Base-by-base conservation (phyloP, 192 early-diverging fungal species). In the Dimargaris xerosporica region DNA sequence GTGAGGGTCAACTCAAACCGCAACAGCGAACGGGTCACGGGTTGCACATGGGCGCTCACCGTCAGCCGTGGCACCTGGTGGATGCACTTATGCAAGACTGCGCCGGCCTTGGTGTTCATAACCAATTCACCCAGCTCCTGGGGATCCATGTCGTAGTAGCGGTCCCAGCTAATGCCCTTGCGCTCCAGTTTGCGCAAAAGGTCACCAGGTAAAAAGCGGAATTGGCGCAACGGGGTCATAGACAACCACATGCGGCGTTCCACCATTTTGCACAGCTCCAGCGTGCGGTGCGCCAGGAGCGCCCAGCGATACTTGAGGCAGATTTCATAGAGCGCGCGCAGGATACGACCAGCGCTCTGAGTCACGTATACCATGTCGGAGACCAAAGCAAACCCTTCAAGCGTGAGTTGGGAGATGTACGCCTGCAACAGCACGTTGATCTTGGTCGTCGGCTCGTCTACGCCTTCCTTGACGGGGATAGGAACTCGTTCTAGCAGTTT, bases 291-390 rank as follows among this genome's bases (percentile, higher is more conserved):
- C 15, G 94, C 84, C 19, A 96, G 73, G 62, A 91, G 91, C 10
- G 93, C 84, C 96, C 96, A 99, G 21, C 93, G 91, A 19, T 89
- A 86, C 55, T 86, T 86, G 50, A 95, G 69, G 65, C 91, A 91
- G 54, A 99, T 91, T 77, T 98, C 96, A 76, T 94, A 99, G 61
- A 99, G 83, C 11, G 96, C 96, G 30, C 96, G 84, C 34, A 97
- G 73, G 55, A 99, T 92, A 63, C 96, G 83, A 0, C 85, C 85
- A 19, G 91, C 94, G 62, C 85, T 89, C 74, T 98, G 94, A 19
- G 96, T 96, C 21, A 99, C 91, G 77, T 93, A 96, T 0, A 93
- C 94, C 90, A 95, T 91, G 63, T 99, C 96, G n/a, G 91, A 82
- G 63, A 93, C 91, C 43, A 99, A 75, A 13, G 96, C 93, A 72